Base-by-base conservation (phyloP, 73 alveolate genomes). In the Halteria grandinella region DNA sequence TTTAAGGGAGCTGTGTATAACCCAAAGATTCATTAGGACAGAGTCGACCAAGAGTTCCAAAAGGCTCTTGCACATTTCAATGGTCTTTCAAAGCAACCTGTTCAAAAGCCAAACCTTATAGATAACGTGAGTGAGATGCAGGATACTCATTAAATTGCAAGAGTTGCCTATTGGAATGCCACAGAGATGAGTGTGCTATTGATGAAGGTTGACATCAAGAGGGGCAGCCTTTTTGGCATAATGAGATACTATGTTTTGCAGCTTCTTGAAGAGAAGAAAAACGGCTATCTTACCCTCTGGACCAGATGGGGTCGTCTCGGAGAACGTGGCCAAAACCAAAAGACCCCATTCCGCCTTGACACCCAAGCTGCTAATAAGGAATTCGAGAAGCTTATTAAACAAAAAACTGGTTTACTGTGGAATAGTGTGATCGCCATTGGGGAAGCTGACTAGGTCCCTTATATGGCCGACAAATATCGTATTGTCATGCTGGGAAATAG, bases 271-370 rank as follows among this genome's bases (percentile, higher is more conserved):
- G 85, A 73, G 27, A 54, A 54, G 20, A 52, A 31, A 15, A 66
- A 73, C 27, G 21, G 37, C 2, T 73, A 54, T 37, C 21, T 73
- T 23, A 89, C 94, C 11, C 85, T 95, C 6, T 90, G 93, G 28
- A 95, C 99, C 8, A 87, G 97, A 82, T 95, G 97, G 97, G 99
- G 99, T 0, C 71, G 98, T 50, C 91, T 95, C 20, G 99, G 99
- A 1, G 97, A 92, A 75, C 91, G 63, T 48, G 99, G 99, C 18
- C 95, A 95, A 11, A 85, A 84, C 82, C 90, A 95, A 89, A 79
- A 92, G 54, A 91, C 98, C 1, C 99, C 99, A 0, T 95, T 95
- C 75, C 75, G 78, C 51, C 52, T 73, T 1, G 54, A 77, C 32
- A 74, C 69, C 77, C 93, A 94, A 1, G 98, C 89, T 10, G 98